These are phyloP conservation scores for Lactarius sp. DNA, from an alignment of 768 basidiomycete species.

Conservation along the genomic window DNA sequence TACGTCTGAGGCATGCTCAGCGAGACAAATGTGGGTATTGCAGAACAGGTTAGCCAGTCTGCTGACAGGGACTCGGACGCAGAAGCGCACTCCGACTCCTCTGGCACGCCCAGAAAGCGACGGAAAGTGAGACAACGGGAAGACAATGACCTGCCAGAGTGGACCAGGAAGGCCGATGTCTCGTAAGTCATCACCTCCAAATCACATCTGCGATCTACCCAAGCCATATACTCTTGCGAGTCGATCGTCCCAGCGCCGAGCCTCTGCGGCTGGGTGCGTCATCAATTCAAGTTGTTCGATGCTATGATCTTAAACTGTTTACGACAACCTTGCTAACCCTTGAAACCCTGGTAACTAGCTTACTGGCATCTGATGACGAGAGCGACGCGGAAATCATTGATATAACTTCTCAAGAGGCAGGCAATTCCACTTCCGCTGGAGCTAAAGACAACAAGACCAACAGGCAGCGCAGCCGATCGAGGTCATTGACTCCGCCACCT, in stretches of 20 bases:
- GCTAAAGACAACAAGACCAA: slow-evolving; percentile 20
- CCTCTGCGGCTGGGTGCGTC: neutral
- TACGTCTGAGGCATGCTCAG: neutral
- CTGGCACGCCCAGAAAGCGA: slow-evolving; percentile 23
- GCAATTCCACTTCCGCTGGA: slow-evolving; percentile 35
- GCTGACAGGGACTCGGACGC: slow-evolving; percentile 27
- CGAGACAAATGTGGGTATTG: neutral
- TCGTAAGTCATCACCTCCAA: slow-evolving; percentile 12
- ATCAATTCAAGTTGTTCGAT: neutral
- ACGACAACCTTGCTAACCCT: neutral
- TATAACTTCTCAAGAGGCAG: slow-evolving; percentile 3
- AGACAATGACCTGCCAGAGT: slow-evolving; percentile 20
- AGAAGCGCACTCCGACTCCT: slow-evolving; percentile 11
- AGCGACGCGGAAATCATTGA: slow-evolving; percentile 42
- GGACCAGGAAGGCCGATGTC: slow-evolving; percentile 21
- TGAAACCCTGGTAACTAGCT: slow-evolving; percentile 24
- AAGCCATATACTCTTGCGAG: neutral
- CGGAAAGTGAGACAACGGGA: slow-evolving; percentile 18
- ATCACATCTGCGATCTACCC: neutral
- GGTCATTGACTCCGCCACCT: slow-evolving; percentile 76
- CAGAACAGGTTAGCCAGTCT: slow-evolving; percentile 17
- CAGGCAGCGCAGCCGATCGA: slow-evolving; percentile 54
- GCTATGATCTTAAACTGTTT: neutral
- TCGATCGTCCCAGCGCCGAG: neutral
- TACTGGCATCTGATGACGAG: slow-evolving; percentile 44